Evolutionary conservation across 2,329 filamentous ascomycete genomes (phyloP), one percentile per base, ranked within the genome.

Genomic region (Penicillium sp.): DNA sequence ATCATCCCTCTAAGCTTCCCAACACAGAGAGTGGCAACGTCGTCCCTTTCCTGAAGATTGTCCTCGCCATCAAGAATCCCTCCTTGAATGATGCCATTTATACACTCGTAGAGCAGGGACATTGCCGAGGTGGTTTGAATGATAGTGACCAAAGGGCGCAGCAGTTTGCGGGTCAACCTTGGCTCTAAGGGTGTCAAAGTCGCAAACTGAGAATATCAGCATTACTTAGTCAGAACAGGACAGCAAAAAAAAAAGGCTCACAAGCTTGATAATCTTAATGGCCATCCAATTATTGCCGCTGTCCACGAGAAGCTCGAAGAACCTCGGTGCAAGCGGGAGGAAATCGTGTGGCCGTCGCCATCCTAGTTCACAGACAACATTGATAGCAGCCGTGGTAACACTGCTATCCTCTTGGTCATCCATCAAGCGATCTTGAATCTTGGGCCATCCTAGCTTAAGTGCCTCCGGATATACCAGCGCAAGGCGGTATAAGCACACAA

Each of bases 201-300:
- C 46, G 95, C 94, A 83, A 99, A 99, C 90, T 96, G 71, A 1
- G 35, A 13, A 22, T 16, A 14, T 54, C 22, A 54, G 37, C 25
- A 42, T 19, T 13, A 19, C 7, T 8, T 1, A 8, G 4, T 40
- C 4, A 19, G 13, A n/a, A 10, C 19, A 22, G 19, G 19, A 22
- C 19, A 14, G 16, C 8, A 38, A 22, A 22, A 42, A 8, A 16
- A 30, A 40, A 25, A 33, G 40, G 80, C 86, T 68, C 76, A 94
- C 92, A 65, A 99, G 84, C 79, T 99, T 99, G 76, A 99, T 98
- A 64, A 99, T 87, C 76, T 99, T 99, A 75, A 99, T 99, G 61
- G 93, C 93, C 94, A 99, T 98, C 95, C 95, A 99, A 77, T 99
- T 99, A 78, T 99, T 98, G 40, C 90, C 90, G 58, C 93, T 89